Percentiles rank a stretch among this genome's conserved stretches.
phyloP scores from a whole-genome alignment of 495 filamentous ascomycete genomes.

The Daldinia childiae region DNA sequence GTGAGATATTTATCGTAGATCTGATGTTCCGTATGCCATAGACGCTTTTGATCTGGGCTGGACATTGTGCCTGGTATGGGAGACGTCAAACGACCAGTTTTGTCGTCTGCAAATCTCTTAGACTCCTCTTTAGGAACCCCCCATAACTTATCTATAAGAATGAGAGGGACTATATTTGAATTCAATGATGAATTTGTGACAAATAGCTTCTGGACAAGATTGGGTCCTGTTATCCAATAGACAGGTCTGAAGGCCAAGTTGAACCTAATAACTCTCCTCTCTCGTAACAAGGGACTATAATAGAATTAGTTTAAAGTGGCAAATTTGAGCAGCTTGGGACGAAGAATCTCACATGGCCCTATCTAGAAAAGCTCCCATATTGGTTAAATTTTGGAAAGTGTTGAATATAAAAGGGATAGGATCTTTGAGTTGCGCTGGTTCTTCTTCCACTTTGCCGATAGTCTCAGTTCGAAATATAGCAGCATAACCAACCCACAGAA shows the following conservation, averaged over 20 bases:
- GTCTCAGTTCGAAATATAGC: not conserved
- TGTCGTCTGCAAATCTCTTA: not conserved
- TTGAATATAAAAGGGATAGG: not conserved
- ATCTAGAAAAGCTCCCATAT: not conserved
- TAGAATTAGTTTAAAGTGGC: not conserved
- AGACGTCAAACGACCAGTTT: not conserved
- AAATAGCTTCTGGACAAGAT: not conserved
- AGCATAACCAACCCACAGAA: not conserved
- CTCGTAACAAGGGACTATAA: not conserved
- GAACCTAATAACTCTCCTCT: not conserved
- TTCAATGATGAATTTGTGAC: not conserved
- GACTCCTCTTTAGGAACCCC: not conserved
- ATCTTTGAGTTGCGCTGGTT: not conserved
- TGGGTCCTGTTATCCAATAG: not conserved
- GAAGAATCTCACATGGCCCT: not conserved
- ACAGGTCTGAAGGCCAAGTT: not conserved
- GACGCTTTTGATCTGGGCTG: not conserved
- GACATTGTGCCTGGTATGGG: not conserved
- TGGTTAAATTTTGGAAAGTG: not conserved
- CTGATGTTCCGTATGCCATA: slow-evolving; percentile 1
- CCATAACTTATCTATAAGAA: slow-evolving; percentile 1
- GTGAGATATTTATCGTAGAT: slow-evolving; percentile 4
- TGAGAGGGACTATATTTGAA: not conserved
- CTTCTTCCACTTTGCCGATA: not conserved
- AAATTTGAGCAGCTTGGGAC: not conserved